Evolutionary conservation across 352 stramenopile genomes (phyloP).

Genomic region (Phytophthora pinifolia): DNA sequence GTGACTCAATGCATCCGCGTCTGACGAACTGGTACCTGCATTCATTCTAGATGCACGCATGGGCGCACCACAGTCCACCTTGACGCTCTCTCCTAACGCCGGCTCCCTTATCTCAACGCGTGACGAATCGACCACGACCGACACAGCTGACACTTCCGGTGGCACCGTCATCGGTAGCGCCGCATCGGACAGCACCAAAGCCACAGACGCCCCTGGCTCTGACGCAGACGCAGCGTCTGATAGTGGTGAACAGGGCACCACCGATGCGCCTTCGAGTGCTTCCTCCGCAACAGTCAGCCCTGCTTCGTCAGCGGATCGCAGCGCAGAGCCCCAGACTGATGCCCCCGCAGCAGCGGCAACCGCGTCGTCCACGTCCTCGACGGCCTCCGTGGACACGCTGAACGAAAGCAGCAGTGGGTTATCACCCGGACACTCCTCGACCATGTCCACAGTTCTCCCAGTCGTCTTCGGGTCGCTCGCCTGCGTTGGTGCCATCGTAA

Average conservation of each 20-base stretch:
- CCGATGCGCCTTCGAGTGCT: conserved; percentile 7
- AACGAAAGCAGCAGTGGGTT: conserved; percentile 13
- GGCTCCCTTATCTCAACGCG: conserved; percentile 22
- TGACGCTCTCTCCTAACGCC: conserved; percentile 24
- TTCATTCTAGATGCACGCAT: conserved; percentile 20
- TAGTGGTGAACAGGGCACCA: conserved; percentile 11
- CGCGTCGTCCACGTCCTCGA: conserved; percentile 19
- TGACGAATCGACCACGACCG: neutral
- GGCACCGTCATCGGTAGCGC: conserved; percentile 15
- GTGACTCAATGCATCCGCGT: too few species aligned
- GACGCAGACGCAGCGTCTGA: conserved; percentile 4
- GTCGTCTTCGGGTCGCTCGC: conserved; percentile 34
- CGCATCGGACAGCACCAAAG: conserved; percentile 7
- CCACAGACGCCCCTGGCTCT: conserved; percentile 6
- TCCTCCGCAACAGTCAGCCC: conserved; percentile 12
- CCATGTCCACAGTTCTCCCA: conserved; percentile 14
- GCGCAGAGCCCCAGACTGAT: conserved; percentile 4
- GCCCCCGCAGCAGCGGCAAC: conserved; percentile 1
- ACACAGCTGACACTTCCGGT: neutral
- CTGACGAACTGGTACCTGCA: neutral
- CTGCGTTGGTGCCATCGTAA: conserved; percentile 38
- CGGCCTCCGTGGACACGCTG: conserved; percentile 18
- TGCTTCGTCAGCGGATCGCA: conserved; percentile 7
- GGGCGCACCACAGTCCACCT: conserved; percentile 1
- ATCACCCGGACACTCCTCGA: neutral